Evolutionary conservation across 108 stramenopile genomes (phyloP), one percentile per base, ranked within the genome.

Genomic region (Mayamaea pseudoterrestris): DNA sequence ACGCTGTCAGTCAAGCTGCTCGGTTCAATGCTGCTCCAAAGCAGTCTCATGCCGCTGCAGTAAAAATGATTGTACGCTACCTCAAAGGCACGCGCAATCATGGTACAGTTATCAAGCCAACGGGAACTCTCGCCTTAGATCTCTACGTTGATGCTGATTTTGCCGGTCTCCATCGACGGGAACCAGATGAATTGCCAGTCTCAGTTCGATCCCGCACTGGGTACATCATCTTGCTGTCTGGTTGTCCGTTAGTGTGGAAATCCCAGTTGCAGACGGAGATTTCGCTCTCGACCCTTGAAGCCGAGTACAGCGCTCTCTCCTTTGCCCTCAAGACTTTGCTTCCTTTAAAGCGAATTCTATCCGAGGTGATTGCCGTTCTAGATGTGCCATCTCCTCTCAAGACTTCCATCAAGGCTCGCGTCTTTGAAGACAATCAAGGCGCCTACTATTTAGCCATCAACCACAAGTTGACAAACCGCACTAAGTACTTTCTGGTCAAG

Each of bases 61-160:
- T 79, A 0, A 79, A 66, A 44, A 32, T 43, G 9, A 79, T 79
- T 47, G 45, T 56, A 6, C 59, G 67, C 9, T 80, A 80, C 47
- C 48, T 80, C 18, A 42, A 45, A 2, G 25, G 50, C 13, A 74
- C 69, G 2, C 18, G 30, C 1, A 44, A 74, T 14, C 48, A 68
- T 44, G 74, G 80, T 0, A 57, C 51, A 11, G 63, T 61, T 12
- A 30, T 69, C 30, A 53, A 27, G 0, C 65, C 65, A 1, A 28
- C 58, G 1, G 25, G 42, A 18, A 31, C 41, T 1, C 35, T 53
- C 21, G 23, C 36, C 21, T 25, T 77, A 8, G 54, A 73, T 22
- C 52, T 39, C 5, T 77, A 56, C 36, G 61, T 59, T 22, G 66
- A 72, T 56, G 67, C 71, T 21, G 71, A 77, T 37, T 74, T 69